Evolutionary conservation across 179 eudicot species (phyloP).

Genomic region (Heliamphora pulchella): DNA sequence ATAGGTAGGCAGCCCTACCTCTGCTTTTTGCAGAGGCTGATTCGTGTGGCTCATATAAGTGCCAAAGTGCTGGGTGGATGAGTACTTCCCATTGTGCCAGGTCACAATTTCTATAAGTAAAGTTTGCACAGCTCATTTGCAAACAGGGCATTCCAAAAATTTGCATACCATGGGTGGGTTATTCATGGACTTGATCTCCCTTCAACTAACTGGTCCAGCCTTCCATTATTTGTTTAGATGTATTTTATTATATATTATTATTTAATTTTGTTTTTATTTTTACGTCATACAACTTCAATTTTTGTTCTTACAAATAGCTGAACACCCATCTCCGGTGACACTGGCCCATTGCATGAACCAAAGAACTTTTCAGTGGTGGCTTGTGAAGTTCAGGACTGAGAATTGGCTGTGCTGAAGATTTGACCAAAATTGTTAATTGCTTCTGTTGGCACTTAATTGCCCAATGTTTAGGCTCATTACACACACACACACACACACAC

Average conservation of each 20-base stretch:
- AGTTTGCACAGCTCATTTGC: conserved; percentile 5
- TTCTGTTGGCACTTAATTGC: neutral
- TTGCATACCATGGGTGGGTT: neutral
- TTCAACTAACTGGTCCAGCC: neutral
- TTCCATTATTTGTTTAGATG: neutral
- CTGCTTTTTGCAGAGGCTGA: neutral
- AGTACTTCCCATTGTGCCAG: neutral
- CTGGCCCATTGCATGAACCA: neutral
- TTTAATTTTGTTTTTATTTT: too few relatives aligned
- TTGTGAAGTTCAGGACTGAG: neutral
- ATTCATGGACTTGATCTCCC: neutral
- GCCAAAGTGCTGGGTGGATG: neutral
- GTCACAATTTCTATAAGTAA: neutral
- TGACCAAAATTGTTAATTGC: neutral
- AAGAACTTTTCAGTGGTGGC: neutral
- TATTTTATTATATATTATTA: neutral
- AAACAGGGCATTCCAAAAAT: neutral
- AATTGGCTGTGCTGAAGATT: neutral
- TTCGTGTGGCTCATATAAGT: neutral
- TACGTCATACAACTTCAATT: too few relatives aligned
- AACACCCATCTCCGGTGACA: neutral
- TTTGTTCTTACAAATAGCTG: neutral
- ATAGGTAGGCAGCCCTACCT: neutral
- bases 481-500: too few relatives aligned
- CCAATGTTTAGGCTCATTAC: neutral